These are phyloP conservation scores for Ogataea populi-albae DNA, from an alignment of 805 yeast genomes.

Conservation along the genomic window DNA sequence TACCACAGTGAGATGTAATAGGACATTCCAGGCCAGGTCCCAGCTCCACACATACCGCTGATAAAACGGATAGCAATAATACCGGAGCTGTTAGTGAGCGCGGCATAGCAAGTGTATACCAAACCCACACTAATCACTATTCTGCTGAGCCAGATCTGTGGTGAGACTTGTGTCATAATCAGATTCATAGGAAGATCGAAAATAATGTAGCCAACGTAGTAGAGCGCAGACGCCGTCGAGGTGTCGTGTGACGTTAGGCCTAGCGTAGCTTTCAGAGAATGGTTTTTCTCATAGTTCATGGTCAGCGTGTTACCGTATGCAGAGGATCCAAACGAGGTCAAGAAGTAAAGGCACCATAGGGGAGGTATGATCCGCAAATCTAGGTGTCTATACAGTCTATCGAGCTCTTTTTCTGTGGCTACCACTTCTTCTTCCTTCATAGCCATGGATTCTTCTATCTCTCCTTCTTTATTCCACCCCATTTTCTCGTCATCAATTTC, in stretches of 20 bases:
- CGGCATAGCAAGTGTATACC: constrained; percentile 71
- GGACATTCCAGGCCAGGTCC: constrained; percentile 89
- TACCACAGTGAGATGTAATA: constrained; percentile 84
- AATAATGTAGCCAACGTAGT: constrained; percentile 77
- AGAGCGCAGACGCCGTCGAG: constrained; percentile 74
- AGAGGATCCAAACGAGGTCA: constrained; percentile 73
- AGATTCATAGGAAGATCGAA: constrained; percentile 89
- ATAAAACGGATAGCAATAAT: constrained; percentile 69
- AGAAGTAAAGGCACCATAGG: constrained; percentile 72
- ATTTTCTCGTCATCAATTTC: not conserved
- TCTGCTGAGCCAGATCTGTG: constrained; percentile 82
- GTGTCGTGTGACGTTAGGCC: constrained; percentile 52
- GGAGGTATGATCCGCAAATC: constrained; percentile 79
- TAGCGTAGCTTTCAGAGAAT: constrained; percentile 56
- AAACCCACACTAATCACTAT: constrained; percentile 75
- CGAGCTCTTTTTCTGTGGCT: constrained; percentile 38
- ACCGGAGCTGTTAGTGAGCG: constrained; percentile 54
- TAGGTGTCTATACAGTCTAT: constrained; percentile 56
- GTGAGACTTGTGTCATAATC: constrained; percentile 76
- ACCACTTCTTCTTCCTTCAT: constrained; percentile 1
- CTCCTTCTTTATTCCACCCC: constrained; percentile 3
- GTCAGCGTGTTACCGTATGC: constrained; percentile 79
- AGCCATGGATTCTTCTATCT: constrained; percentile 2
- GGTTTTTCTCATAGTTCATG: constrained; percentile 63
- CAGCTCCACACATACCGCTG: constrained; percentile 77